Base-by-base conservation (phyloP, 2,329 filamentous ascomycete genomes). In the Geosmithia putterillii region DNA sequence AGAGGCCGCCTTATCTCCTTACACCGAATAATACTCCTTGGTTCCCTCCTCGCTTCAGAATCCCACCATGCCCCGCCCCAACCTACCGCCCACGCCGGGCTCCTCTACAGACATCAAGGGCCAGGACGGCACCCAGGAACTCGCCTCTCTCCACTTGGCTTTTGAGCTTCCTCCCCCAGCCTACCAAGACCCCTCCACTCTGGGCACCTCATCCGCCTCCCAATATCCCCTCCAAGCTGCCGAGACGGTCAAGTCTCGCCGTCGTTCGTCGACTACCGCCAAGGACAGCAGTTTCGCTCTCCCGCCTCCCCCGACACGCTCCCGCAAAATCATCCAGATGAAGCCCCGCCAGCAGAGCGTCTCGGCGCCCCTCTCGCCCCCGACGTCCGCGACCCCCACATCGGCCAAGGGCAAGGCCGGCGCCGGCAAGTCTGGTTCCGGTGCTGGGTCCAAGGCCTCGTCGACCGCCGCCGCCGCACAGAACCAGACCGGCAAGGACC, bases 241-340 rank as follows among this genome's bases (percentile, higher is more conserved):
- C 46, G 69, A 72, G 54, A 63, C 69, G 0, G 70, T 74, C 50
- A 74, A 75, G 51, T 64, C 69, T n/a, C 65, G 72, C 42, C 64
- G 74, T 45, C 65, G 74, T 36, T 66, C 70, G 0, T 71, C 74
- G 15, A 59, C 67, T 12, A 60, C 65, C 17, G 58, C 57, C 41
- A 22, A 18, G 7, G 40, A 23, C 18, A 15, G 32, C 23, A 14
- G 55, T 64, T 94, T 95, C 59, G 75, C 84, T 9, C 74, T 98
- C 15, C 92, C 92, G 18, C 92, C 92, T 9, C 92, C 90, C 15
- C 92, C 92, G 0, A 95, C 89, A 3, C 74, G 90, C 48, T 86
- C 87, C 37, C 82, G 90, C 54, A 96, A 94, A 67, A 96, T 98
- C 58, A 96, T 96, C 46, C 90, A 96, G 65, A 95, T 96, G 89